Evolutionary conservation across 1,284 basidiomycete genomes (phyloP).

Genomic region (Filobasidium uniguttulatum): DNA sequence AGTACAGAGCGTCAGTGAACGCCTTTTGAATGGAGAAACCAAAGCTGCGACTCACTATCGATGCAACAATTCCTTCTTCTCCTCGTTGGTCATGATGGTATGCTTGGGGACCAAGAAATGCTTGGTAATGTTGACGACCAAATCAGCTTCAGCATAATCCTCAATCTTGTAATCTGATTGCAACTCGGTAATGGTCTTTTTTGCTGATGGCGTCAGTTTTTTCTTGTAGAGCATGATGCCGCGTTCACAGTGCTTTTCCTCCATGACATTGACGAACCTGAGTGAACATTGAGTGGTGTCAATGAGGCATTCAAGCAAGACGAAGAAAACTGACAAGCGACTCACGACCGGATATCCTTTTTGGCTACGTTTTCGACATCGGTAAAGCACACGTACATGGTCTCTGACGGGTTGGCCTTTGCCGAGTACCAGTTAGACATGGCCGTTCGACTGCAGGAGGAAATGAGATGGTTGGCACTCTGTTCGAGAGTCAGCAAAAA

Average conservation of each 20-base stretch:
- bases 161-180: slow-evolving; percentile 73
- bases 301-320: slow-evolving; percentile 4
- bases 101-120: slow-evolving; percentile 92
- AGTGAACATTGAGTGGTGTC: not conserved
- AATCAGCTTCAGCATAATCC: slow-evolving; percentile 90
- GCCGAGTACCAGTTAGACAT: slow-evolving; percentile 66
- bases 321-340: slow-evolving; percentile 12
- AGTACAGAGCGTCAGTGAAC: not conserved
- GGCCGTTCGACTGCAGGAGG: slow-evolving; percentile 55
- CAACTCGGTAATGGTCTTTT: slow-evolving; percentile 90
- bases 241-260: slow-evolving; percentile 74
- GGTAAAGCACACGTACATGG: slow-evolving; percentile 88
- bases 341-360: slow-evolving; percentile 88
- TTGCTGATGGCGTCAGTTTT: slow-evolving; percentile 90
- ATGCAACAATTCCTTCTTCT: slow-evolving; percentile 75
- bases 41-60: slow-evolving; percentile 61
- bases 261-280: slow-evolving; percentile 73
- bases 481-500: slow-evolving; percentile 1
- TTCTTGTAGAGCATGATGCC: slow-evolving; percentile 94
- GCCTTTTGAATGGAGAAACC: not conserved
- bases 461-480: slow-evolving; percentile 19
- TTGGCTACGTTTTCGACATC: slow-evolving; percentile 85
- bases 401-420: slow-evolving; percentile 45
- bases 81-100: slow-evolving; percentile 68
- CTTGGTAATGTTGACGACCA: slow-evolving; percentile 94